Percentiles rank a stretch among this genome's conserved stretches.
phyloP scores from a whole-genome alignment of 2,329 filamentous ascomycete species.

The Ophiostoma triangulosporum region DNA sequence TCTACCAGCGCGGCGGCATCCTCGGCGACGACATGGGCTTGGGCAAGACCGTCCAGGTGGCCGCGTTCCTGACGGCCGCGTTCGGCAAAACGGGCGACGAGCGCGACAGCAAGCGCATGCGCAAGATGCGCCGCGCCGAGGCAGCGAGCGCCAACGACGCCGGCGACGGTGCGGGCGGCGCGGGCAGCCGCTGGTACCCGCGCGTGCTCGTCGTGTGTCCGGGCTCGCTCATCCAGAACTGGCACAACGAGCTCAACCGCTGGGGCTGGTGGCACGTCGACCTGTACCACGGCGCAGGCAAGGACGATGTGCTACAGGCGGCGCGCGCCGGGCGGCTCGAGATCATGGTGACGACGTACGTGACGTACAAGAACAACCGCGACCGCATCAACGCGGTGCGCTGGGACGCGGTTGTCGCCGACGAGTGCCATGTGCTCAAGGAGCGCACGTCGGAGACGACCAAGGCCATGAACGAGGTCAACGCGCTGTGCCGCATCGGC shows the following conservation, averaged over 20 bases:
- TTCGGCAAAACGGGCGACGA: slow-evolving; percentile 92
- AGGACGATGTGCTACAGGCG: slow-evolving; percentile 57
- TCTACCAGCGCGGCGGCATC: slow-evolving; percentile 81
- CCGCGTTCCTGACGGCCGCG: slow-evolving; percentile 76
- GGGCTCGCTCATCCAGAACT: slow-evolving; percentile 78
- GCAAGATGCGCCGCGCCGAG: slow-evolving; percentile 56
- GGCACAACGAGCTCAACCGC: slow-evolving; percentile 69
- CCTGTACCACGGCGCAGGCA: slow-evolving; percentile 57
- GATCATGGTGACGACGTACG: slow-evolving; percentile 88
- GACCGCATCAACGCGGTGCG: slow-evolving; percentile 65
- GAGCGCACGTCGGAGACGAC: slow-evolving; percentile 65
- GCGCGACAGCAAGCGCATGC: slow-evolving; percentile 72
- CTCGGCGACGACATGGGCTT: slow-evolving; percentile 96
- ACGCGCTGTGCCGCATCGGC: slow-evolving; percentile 82
- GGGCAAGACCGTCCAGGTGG: slow-evolving; percentile 93
- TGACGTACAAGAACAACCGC: slow-evolving; percentile 70
- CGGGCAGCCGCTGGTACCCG: slow-evolving; percentile 51
- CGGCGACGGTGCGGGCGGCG: slow-evolving; percentile 14
- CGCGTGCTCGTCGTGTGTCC: slow-evolving; percentile 77
- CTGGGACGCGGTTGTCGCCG: slow-evolving; percentile 90
- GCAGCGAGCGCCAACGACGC: not conserved
- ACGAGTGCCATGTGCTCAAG: slow-evolving; percentile 88
- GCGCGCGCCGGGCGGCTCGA: slow-evolving; percentile 68
- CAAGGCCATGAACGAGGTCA: slow-evolving; percentile 77
- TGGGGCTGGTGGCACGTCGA: slow-evolving; percentile 97